A percentile compares a stretch with the other conserved stretches of the same genome.
Evolutionary conservation across 306 rosid genomes (phyloP).

Genomic region (Acacia melanoxylon): DNA sequence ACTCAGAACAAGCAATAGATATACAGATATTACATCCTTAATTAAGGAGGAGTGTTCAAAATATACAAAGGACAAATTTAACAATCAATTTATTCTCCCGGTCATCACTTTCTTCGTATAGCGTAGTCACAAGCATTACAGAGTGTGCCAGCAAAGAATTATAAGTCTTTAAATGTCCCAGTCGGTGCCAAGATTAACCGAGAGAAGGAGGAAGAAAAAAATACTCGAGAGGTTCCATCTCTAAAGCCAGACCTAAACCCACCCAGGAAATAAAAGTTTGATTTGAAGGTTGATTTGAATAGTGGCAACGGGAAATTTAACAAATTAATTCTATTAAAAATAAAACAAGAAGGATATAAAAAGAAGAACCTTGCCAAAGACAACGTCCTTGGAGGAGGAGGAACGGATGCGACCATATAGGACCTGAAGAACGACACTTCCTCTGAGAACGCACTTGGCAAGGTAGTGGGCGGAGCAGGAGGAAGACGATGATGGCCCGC

Average conservation of each 20-base stretch:
- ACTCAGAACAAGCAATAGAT: background rate
- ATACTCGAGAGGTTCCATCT: background rate
- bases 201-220: background rate
- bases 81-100: background rate
- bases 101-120: background rate
- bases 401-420: conserved; percentile 78
- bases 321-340: background rate
- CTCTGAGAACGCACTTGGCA: conserved; percentile 83
- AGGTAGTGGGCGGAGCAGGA: conserved; percentile 62
- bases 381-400: conserved; percentile 68
- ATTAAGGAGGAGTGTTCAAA: background rate
- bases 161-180: background rate
- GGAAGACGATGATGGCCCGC: conserved; percentile 64
- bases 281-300: background rate
- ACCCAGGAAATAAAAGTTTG: background rate
- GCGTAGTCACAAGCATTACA: background rate
- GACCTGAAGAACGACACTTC: conserved; percentile 83
- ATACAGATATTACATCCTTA: background rate
- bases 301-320: background rate
- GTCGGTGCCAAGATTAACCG: background rate
- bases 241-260: conserved; percentile 11
- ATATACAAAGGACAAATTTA: background rate
- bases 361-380: conserved; percentile 70
- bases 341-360: background rate
- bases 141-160: background rate